Conservation (phyloP, 129 eudicot genomes). For the Flaveria bidentis region DNA sequence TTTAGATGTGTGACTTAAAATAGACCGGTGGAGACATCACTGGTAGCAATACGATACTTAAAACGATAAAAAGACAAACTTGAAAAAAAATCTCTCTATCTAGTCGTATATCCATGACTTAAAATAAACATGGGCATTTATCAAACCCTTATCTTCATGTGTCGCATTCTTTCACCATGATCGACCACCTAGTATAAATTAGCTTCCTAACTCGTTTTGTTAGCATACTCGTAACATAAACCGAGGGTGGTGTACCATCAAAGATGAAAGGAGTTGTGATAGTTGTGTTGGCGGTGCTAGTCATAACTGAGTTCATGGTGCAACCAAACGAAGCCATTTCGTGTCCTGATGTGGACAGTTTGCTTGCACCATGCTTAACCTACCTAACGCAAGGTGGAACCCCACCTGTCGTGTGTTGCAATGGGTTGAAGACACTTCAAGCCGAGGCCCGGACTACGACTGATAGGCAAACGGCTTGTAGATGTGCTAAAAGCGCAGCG, state of each 20-base stretch:
- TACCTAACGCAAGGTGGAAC: constrained; percentile 15
- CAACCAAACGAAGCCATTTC: constrained; percentile 31
- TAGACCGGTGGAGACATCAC: constrained; percentile 17
- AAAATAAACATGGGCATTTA: not conserved
- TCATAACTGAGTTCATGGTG: constrained; percentile 24
- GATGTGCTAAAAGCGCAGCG: constrained; percentile 30
- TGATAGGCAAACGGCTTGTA: constrained; percentile 33
- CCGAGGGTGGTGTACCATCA: not conserved
- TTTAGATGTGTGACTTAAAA: constrained; percentile 20
- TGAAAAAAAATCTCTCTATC: not conserved
- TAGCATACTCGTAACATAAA: not conserved
- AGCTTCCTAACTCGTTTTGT: not conserved
- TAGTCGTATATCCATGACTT: constrained; percentile 5
- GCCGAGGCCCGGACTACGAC: not conserved
- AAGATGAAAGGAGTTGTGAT: constrained; percentile 29
- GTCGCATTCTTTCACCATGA: not conserved
- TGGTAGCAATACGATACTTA: not conserved
- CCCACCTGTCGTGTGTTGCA: constrained; percentile 20
- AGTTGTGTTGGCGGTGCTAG: constrained; percentile 26
- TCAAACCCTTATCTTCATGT: constrained; percentile 22
- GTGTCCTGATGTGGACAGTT: constrained; percentile 13
- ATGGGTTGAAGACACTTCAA: constrained; percentile 24
- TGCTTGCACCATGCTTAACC: constrained; percentile 31
- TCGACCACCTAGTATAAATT: constrained; percentile 15
- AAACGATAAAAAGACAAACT: constrained; percentile 15